These are phyloP conservation scores for Phaeolepiota aurea DNA, from an alignment of 768 basidiomycete genomes.

Conservation along the genomic window DNA sequence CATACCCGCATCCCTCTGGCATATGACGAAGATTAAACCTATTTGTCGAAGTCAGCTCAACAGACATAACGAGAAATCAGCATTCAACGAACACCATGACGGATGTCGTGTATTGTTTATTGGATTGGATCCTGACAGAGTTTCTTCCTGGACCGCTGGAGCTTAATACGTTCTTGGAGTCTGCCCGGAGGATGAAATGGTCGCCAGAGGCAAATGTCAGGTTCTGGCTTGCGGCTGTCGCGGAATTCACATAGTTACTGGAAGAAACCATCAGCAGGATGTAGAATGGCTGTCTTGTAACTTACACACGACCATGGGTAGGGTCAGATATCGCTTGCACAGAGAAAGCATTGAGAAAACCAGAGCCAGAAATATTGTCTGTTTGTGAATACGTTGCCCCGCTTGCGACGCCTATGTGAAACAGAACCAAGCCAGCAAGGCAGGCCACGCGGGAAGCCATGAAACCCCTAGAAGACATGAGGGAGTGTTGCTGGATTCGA, in stretches of 20 bases:
- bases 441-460: too few relatives aligned
- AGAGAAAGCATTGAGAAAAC: constrained; percentile 42
- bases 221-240: constrained; percentile 35
- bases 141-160: constrained; percentile 41
- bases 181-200: constrained; percentile 46
- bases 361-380: constrained; percentile 32
- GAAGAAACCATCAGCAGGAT: constrained; percentile 1
- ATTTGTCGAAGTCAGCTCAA: background rate
- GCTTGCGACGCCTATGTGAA: too few relatives aligned
- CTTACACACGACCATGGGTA: constrained; percentile 55
- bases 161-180: constrained; percentile 34
- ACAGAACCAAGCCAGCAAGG: constrained; percentile 13
- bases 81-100: constrained; percentile 42
- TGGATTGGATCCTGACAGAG: constrained; percentile 45
- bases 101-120: constrained; percentile 42
- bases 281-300: constrained; percentile 1
- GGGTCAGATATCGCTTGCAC: constrained; percentile 46
- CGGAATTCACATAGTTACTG: constrained; percentile 31
- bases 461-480: too few relatives aligned
- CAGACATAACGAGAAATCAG: background rate
- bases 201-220: constrained; percentile 42
- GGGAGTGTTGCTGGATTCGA: too few relatives aligned
- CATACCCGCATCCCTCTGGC: constrained; percentile 27
- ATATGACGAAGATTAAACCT: constrained; percentile 30
- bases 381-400: constrained; percentile 32